Percentiles rank a stretch among this genome's conserved stretches.
Evolutionary conservation across 257 asterid species (phyloP).

Genomic region (Penstemon davidsonii): DNA sequence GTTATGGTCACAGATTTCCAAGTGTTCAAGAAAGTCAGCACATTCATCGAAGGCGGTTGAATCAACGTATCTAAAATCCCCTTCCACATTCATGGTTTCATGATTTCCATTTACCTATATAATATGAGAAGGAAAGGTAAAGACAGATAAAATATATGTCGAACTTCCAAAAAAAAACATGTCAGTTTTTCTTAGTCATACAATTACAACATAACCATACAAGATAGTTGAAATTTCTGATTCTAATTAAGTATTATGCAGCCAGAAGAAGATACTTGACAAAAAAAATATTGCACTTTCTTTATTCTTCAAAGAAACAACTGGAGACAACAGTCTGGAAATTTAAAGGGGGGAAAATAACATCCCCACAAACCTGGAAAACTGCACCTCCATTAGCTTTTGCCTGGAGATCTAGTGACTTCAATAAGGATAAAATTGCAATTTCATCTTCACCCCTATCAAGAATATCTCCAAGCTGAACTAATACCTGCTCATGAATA

Average conservation of each 20-base stretch:
- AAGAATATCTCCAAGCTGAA: conserved; percentile 95
- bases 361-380: conserved; percentile 68
- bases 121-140: conserved; percentile 19
- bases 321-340: not conserved
- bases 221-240: conserved; percentile 17
- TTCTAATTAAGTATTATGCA: not conserved
- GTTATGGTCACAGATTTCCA: conserved; percentile 62
- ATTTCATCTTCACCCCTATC: conserved; percentile 97
- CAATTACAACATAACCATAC: conserved; percentile 9
- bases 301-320: conserved; percentile 8
- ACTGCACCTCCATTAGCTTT: conserved; percentile 93
- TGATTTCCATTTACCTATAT: conserved; percentile 90
- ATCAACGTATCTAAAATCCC: conserved; percentile 86
- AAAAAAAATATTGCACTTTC: conserved; percentile 2
- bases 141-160: not conserved
- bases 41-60: conserved; percentile 83
- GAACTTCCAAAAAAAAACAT: conserved; percentile 8
- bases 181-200: conserved; percentile 14
- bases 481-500: conserved; percentile 55
- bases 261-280: not conserved
- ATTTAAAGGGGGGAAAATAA: not conserved
- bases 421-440: conserved; percentile 82
- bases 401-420: conserved; percentile 80
- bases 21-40: conserved; percentile 71
- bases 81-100: conserved; percentile 95